Evolutionary conservation across 768 basidiomycete species (phyloP).

Genomic region (Bullera alba): DNA sequence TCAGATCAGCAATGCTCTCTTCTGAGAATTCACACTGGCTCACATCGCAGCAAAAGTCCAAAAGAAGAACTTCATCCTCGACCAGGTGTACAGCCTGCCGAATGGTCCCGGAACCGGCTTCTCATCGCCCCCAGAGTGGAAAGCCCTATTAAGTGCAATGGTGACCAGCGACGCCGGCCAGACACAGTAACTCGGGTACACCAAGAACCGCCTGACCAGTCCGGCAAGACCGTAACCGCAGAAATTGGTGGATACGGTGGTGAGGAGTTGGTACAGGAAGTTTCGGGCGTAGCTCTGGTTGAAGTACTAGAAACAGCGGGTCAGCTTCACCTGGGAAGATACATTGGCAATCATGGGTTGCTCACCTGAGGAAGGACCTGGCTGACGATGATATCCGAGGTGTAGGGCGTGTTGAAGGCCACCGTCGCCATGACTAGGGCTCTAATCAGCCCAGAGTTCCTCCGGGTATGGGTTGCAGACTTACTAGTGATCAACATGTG

Average conservation of each 20-base stretch:
- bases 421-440: conserved; percentile 23
- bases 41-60: neutral
- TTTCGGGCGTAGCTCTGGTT: conserved; percentile 31
- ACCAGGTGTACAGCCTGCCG: conserved; percentile 51
- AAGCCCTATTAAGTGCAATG: neutral
- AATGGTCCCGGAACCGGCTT: conserved; percentile 81
- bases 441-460: no score
- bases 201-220: conserved; percentile 74
- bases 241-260: conserved; percentile 71
- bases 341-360: no score
- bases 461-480: no score
- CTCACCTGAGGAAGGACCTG: conserved; percentile 17
- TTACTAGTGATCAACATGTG: conserved; percentile 19
- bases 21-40: conserved; percentile 1
- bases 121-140: conserved; percentile 59
- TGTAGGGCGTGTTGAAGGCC: neutral
- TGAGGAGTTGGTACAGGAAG: conserved; percentile 48
- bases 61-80: neutral
- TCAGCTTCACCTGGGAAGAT: no score
- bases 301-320: conserved; percentile 16
- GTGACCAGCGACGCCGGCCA: conserved; percentile 2
- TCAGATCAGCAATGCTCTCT: neutral
- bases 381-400: conserved; percentile 2
- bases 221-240: conserved; percentile 89
- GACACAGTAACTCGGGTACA: conserved; percentile 64